Conservation (phyloP, 805 yeast genomes). For the Blastobotrys peoriensis region DNA sequence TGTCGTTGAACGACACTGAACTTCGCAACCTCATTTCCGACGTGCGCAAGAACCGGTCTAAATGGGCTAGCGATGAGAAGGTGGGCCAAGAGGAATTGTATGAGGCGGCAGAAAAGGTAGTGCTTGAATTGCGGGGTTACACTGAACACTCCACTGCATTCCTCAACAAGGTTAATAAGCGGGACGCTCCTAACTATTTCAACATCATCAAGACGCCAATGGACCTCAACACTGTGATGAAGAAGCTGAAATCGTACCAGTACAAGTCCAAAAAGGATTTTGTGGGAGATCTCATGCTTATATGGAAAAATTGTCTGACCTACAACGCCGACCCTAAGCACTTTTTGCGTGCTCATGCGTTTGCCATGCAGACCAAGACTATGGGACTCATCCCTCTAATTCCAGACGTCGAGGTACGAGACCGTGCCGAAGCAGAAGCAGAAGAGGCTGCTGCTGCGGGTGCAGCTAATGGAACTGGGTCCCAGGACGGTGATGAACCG, state of each 20-base stretch:
- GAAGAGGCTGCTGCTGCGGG: constrained; percentile 25
- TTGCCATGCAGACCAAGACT: constrained; percentile 93
- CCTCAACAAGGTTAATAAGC: constrained; percentile 87
- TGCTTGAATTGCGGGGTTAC: constrained; percentile 78
- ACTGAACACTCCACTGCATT: constrained; percentile 97
- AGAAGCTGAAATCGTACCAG: constrained; percentile 75
- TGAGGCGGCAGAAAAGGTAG: constrained; percentile 96
- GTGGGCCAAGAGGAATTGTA: constrained; percentile 97
- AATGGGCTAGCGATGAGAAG: constrained; percentile 94
- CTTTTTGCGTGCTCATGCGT: constrained; percentile 82
- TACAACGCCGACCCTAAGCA: constrained; percentile 95
- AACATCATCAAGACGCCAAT: constrained; percentile 86
- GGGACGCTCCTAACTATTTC: constrained; percentile 97
- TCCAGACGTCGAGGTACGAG: constrained; percentile 80
- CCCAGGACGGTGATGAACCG: constrained; percentile 14
- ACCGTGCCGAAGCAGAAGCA: constrained; percentile 35
- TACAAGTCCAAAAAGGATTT: constrained; percentile 81
- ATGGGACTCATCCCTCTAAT: constrained; percentile 69
- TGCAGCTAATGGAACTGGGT: constrained; percentile 5
- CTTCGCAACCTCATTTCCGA: constrained; percentile 81
- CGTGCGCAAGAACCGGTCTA: constrained; percentile 89
- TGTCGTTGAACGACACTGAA: constrained; percentile 71
- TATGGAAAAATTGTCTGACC: constrained; percentile 90
- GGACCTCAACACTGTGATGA: constrained; percentile 94
- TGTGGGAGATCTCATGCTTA: constrained; percentile 91